A percentile compares a stretch with the other conserved stretches of the same genome.
These are phyloP conservation scores for Fusarium cyanostomum DNA, from an alignment of 2,329 filamentous ascomycete genomes.

Conservation along the genomic window DNA sequence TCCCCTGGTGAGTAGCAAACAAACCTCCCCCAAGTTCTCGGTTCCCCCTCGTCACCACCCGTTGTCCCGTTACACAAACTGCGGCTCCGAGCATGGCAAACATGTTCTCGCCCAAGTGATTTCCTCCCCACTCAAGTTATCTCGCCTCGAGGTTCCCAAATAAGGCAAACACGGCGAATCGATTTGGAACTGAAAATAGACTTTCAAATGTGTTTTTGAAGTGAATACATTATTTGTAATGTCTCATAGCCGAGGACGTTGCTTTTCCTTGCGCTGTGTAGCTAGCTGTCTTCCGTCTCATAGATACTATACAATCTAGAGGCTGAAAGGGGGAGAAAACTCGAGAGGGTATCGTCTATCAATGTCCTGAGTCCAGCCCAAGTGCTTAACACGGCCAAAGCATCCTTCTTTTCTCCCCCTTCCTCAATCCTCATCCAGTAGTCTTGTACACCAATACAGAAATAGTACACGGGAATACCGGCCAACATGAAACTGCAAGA, in stretches of 20 bases:
- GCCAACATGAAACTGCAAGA: conserved; percentile 20
- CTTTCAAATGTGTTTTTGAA: background rate
- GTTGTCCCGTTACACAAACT: conserved; percentile 25
- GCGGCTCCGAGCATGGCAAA: conserved; percentile 32
- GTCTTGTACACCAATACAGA: conserved; percentile 42
- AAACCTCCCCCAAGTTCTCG: conserved; percentile 2
- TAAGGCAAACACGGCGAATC: conserved; percentile 25
- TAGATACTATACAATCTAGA: conserved; percentile 44
- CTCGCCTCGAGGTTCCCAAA: conserved; percentile 26
- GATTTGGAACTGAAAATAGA: conserved; percentile 17
- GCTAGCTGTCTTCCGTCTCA: conserved; percentile 36
- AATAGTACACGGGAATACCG: conserved; percentile 37
- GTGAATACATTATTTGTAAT: conserved; percentile 28
- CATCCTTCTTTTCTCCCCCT: conserved; percentile 33
- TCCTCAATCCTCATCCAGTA: conserved; percentile 31
- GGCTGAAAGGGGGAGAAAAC: conserved; percentile 35
- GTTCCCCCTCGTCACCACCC: conserved; percentile 19
- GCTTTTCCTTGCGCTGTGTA: conserved; percentile 39
- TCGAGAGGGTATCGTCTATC: conserved; percentile 47
- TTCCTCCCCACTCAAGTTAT: background rate
- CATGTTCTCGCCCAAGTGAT: conserved; percentile 25
- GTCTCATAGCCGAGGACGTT: conserved; percentile 23
- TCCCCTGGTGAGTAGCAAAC: conserved; percentile 4
- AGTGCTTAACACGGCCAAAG: conserved; percentile 37
- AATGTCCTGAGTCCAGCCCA: conserved; percentile 47